Conservation (phyloP, 306 rosid species). For the Luffa acutangula region DNA sequence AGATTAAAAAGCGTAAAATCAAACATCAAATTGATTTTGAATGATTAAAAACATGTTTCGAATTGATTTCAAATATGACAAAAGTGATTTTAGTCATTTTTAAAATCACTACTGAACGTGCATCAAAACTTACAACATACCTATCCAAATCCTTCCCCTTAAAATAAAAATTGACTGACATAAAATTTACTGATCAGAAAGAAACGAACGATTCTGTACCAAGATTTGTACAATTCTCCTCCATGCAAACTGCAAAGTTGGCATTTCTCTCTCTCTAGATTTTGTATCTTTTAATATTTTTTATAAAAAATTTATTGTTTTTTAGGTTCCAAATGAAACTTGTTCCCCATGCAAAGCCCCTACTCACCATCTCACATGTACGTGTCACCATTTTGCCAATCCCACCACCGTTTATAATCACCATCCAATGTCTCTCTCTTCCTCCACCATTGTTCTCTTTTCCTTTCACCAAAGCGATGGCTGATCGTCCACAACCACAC, state of each 20-base stretch:
- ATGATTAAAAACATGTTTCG: no score
- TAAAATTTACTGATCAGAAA: background rate
- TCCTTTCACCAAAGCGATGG: slow-evolving; percentile 20
- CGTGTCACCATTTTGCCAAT: slow-evolving; percentile 41
- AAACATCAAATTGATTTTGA: no score
- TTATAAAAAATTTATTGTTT: background rate
- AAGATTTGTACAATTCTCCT: background rate
- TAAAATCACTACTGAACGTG: no score
- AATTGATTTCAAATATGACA: no score
- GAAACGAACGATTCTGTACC: background rate
- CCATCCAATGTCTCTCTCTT: slow-evolving; percentile 2
- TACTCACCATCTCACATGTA: slow-evolving; percentile 40
- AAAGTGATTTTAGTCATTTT: no score
- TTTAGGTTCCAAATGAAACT: slow-evolving; percentile 35
- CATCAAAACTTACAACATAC: background rate
- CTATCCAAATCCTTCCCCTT: background rate
- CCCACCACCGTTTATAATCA: slow-evolving; percentile 27
- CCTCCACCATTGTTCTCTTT: background rate
- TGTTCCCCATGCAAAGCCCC: slow-evolving; percentile 69
- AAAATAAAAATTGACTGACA: background rate
- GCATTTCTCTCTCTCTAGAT: background rate
- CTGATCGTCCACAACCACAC: slow-evolving; percentile 51
- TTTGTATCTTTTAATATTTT: background rate
- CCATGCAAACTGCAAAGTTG: slow-evolving; percentile 1
- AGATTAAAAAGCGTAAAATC: no score